Percentiles rank a stretch among this genome's conserved stretches.
Evolutionary conservation across 495 filamentous ascomycete species (phyloP).

Genomic region (Penicillium argentinense): DNA sequence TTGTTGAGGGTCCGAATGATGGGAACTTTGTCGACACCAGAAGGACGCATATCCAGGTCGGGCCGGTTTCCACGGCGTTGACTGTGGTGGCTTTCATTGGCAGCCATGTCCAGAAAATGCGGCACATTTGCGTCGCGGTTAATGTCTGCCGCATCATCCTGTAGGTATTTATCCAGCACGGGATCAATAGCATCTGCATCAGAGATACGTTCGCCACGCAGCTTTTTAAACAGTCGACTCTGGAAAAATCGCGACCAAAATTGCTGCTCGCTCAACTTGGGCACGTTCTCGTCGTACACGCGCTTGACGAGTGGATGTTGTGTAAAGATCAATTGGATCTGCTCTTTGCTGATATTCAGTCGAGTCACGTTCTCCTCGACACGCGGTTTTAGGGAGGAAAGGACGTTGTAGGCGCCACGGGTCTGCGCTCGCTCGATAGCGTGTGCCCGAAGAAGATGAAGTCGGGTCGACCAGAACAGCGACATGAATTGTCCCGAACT

Average conservation of each 20-base stretch:
- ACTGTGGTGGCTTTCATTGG: constrained; percentile 88
- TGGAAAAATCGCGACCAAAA: constrained; percentile 95
- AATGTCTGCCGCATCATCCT: constrained; percentile 57
- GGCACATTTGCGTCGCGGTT: constrained; percentile 66
- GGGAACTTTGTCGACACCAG: constrained; percentile 62
- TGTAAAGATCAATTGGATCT: constrained; percentile 86
- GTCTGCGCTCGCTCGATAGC: constrained; percentile 85
- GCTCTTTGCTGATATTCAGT: constrained; percentile 85
- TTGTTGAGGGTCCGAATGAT: constrained; percentile 85
- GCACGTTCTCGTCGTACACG: constrained; percentile 92
- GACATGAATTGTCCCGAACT: constrained; percentile 72
- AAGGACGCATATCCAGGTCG: constrained; percentile 83
- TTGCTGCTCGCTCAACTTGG: constrained; percentile 70
- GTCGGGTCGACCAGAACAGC: constrained; percentile 89
- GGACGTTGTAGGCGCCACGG: constrained; percentile 85
- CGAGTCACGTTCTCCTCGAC: constrained; percentile 73
- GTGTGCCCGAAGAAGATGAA: constrained; percentile 82
- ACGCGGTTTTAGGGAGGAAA: constrained; percentile 83
- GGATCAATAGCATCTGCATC: constrained; percentile 71
- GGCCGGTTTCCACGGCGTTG: constrained; percentile 77
- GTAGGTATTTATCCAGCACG: constrained; percentile 81
- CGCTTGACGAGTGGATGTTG: constrained; percentile 89
- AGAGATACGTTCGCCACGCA: constrained; percentile 81
- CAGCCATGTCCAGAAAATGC: constrained; percentile 86
- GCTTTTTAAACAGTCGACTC: constrained; percentile 82